Conservation (phyloP, 2,329 filamentous ascomycete genomes). For the Pseudocercospora vitis region DNA sequence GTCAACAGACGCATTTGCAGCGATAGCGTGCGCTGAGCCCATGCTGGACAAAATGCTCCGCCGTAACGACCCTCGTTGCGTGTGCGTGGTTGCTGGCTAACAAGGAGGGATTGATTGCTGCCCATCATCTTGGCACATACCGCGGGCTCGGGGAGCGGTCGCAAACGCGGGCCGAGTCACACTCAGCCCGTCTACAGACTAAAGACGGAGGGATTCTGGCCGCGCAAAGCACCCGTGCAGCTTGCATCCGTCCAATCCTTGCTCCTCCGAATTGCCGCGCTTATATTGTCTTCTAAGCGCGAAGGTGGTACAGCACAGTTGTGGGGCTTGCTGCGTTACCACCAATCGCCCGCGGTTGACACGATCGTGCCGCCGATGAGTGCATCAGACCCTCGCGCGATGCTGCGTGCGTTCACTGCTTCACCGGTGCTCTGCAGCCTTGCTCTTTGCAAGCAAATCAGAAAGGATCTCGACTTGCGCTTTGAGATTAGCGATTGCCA, state of each 20-base stretch:
- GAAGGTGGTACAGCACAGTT: not conserved
- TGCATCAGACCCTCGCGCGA: not conserved
- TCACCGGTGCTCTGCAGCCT: conserved; percentile 11
- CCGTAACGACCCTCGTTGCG: conserved; percentile 6
- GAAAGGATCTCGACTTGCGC: conserved; percentile 26
- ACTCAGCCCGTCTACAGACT: conserved; percentile 9
- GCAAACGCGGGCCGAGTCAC: conserved; percentile 10
- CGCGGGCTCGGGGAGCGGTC: conserved; percentile 12
- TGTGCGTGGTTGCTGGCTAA: not conserved
- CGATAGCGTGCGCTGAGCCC: conserved; percentile 25
- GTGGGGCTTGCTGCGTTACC: conserved; percentile 13
- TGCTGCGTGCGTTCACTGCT: conserved; percentile 13
- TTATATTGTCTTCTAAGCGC: conserved; percentile 18
- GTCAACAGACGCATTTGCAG: conserved; percentile 21
- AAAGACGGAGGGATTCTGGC: conserved; percentile 3
- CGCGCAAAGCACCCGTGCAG: conserved; percentile 5
- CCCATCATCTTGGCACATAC: conserved; percentile 15
- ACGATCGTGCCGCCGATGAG: not conserved
- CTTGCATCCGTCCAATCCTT: conserved; percentile 15
- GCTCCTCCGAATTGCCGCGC: conserved; percentile 12
- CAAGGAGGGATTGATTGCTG: not conserved
- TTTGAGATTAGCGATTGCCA: conserved; percentile 27
- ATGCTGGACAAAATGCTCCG: conserved; percentile 23
- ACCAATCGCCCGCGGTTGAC: conserved; percentile 11
- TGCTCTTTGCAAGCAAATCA: conserved; percentile 20